Evolutionary conservation across 83 land plant genomes (phyloP).

Genomic region (Diphasiastrum complanatum): DNA sequence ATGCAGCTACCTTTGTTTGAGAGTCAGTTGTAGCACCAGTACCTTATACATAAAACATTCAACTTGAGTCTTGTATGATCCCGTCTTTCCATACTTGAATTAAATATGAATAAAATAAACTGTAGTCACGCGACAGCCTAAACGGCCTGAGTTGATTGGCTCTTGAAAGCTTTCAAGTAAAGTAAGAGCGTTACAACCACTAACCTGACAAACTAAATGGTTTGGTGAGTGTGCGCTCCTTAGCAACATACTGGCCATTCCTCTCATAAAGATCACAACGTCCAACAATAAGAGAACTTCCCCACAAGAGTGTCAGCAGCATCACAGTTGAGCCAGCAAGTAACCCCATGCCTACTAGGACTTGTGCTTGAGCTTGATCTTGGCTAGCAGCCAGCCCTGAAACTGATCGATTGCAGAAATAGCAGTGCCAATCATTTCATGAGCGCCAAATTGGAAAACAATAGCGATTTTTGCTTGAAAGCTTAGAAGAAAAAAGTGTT

Average conservation of each 20-base stretch:
- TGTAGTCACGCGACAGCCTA: not conserved
- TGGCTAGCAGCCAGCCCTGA: slow-evolving; percentile 75
- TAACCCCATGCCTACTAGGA: slow-evolving; percentile 83
- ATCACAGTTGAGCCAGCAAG: slow-evolving; percentile 88
- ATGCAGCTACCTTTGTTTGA: slow-evolving; percentile 59
- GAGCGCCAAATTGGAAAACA: no score
- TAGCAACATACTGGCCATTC: slow-evolving; percentile 25
- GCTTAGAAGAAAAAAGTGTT: no score
- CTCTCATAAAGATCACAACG: slow-evolving; percentile 45
- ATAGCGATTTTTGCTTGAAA: no score
- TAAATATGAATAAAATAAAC: not conserved
- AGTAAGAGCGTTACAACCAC: not conserved
- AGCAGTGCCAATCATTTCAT: no score
- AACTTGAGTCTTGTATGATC: slow-evolving; percentile 3
- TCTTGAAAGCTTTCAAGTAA: no score
- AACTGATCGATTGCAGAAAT: no score
- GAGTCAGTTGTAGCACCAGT: slow-evolving; percentile 72
- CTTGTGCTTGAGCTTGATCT: slow-evolving; percentile 68
- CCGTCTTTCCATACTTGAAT: not conserved
- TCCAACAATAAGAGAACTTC: slow-evolving; percentile 66
- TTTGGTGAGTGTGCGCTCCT: slow-evolving; percentile 48
- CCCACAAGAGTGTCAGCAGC: slow-evolving; percentile 76
- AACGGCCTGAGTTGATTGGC: not conserved
- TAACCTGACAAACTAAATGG: slow-evolving; percentile 43
- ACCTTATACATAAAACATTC: slow-evolving; percentile 30